These are phyloP conservation scores for Pyrenophora seminiperda DNA, from an alignment of 2,329 filamentous ascomycete genomes.

Conservation along the genomic window DNA sequence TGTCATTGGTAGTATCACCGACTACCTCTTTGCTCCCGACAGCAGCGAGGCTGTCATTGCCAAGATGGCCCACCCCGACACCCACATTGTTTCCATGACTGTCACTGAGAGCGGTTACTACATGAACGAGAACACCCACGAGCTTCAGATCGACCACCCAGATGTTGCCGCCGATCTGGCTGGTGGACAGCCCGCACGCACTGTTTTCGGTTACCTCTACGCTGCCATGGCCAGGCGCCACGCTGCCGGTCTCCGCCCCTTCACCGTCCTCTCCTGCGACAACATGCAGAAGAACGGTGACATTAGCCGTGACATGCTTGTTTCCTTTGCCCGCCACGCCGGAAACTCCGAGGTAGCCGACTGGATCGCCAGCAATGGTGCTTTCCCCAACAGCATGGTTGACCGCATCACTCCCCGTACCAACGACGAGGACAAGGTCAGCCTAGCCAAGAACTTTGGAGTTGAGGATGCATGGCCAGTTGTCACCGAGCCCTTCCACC, in stretches of 20 bases:
- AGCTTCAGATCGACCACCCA: constrained; percentile 33
- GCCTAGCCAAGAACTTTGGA: constrained; percentile 30
- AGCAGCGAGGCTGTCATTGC: constrained; percentile 36
- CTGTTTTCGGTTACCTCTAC: constrained; percentile 36
- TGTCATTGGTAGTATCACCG: constrained; percentile 34
- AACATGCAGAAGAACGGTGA: constrained; percentile 41
- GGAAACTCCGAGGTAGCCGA: constrained; percentile 29
- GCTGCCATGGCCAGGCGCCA: constrained; percentile 32
- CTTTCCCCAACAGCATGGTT: constrained; percentile 41
- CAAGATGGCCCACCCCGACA: constrained; percentile 38
- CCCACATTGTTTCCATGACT: constrained; percentile 39
- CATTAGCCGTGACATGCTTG: constrained; percentile 35
- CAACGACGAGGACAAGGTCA: constrained; percentile 27
- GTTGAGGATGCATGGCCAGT: constrained; percentile 36
- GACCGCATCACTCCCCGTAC: constrained; percentile 39
- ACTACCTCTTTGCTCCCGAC: constrained; percentile 38
- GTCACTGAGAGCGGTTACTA: constrained; percentile 40
- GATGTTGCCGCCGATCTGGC: constrained; percentile 34
- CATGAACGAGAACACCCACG: constrained; percentile 39
- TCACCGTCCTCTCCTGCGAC: constrained; percentile 39
- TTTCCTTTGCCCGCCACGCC: constrained; percentile 30
- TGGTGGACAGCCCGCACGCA: constrained; percentile 30
- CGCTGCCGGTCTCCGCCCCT: constrained; percentile 33
- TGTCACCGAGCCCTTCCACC: constrained; percentile 37
- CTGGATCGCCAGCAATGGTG: constrained; percentile 36